phyloP scores from a whole-genome alignment of 2,329 filamentous ascomycete genomes.

The Calcarisporium arbuscula region DNA sequence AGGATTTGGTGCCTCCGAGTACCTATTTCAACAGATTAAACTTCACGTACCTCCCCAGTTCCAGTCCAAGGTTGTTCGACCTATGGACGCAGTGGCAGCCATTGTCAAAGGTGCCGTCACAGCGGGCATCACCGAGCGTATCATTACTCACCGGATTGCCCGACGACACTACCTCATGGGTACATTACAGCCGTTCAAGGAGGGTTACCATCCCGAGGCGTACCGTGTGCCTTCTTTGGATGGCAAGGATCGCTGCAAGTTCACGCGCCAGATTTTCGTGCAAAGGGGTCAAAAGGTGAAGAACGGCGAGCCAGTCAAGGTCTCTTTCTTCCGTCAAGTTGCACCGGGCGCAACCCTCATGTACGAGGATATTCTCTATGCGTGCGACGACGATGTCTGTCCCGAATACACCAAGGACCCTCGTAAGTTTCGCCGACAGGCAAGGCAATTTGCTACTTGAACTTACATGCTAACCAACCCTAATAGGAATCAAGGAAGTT shows the following conservation, averaged over 20 bases:
- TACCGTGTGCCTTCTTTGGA: slow-evolving; percentile 96
- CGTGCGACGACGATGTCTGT: slow-evolving; percentile 95
- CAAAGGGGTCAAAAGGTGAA: slow-evolving; percentile 98
- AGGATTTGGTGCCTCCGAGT: slow-evolving; percentile 96
- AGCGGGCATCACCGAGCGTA: slow-evolving; percentile 92
- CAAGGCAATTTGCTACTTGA: neutral
- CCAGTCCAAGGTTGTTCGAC: slow-evolving; percentile 94
- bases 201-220: slow-evolving; percentile 95
- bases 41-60: slow-evolving; percentile 97
- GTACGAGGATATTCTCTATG: slow-evolving; percentile 98
- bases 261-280: slow-evolving; percentile 96
- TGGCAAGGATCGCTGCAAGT: slow-evolving; percentile 97
- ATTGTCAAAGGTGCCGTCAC: slow-evolving; percentile 99
- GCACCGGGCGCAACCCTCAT: slow-evolving; percentile 95
- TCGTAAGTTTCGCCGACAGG: slow-evolving; percentile 58
- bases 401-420: slow-evolving; percentile 99
- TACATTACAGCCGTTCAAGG: slow-evolving; percentile 96
- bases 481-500: slow-evolving; percentile 91
- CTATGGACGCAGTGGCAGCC: slow-evolving; percentile 97
- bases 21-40: slow-evolving; percentile 99
- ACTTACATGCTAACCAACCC: slow-evolving; percentile 19
- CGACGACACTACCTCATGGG: slow-evolving; percentile 99
- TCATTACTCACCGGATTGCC: slow-evolving; percentile 94
- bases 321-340: slow-evolving; percentile 96
- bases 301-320: slow-evolving; percentile 98